Base-by-base conservation (phyloP, 78 protist genomes). In the Polysphondylium violaceum region DNA sequence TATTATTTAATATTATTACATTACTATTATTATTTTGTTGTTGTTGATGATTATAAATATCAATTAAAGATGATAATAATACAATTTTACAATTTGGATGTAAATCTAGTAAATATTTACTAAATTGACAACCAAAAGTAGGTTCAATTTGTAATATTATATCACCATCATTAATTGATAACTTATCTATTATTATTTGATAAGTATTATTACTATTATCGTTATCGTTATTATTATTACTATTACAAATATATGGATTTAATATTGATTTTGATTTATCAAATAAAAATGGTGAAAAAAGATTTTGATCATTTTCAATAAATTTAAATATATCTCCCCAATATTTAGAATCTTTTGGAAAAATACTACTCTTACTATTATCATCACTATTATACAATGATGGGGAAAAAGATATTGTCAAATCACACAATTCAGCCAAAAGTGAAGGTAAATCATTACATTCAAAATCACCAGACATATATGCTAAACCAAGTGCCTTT, bases 401-500 rank as follows among this genome's bases (percentile, higher is more conserved):
- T 59, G 23, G 0, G 65, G 23, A 27, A 29, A 5, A 9, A 19
- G 61, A 65, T n/a, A 65, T 38, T 21, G 89, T 65, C 29, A 79
- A 27, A 23, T 79, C 89, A 68, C 89, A 79, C 12, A 79, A 21
- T 19, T 53, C 55, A 21, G 36, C 33, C 9, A 79, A 17, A 17
- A 79, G 21, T 11, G 50, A 11, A 19, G 75, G 31, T 67, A 79
- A 41, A 53, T 79, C 56, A 14, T 33, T 19, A 55, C 77, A 79
- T n/a, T 19, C 43, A 31, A 79, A 79, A 40, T 79, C 89, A 53
- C 55, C 44, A 21, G 76, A 58, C 89, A 79, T 67, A 40, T 40
- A 79, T 23, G 89, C 76, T 35, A 79, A 11, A n/a, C 89, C 89
- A 25, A 79, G 43, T 67, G 89, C 76, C 23, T 67, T 65, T 51